Evolutionary conservation across 2,329 filamentous ascomycete species (phyloP).

Genomic region (Aaosphaeria pasadenensis): DNA sequence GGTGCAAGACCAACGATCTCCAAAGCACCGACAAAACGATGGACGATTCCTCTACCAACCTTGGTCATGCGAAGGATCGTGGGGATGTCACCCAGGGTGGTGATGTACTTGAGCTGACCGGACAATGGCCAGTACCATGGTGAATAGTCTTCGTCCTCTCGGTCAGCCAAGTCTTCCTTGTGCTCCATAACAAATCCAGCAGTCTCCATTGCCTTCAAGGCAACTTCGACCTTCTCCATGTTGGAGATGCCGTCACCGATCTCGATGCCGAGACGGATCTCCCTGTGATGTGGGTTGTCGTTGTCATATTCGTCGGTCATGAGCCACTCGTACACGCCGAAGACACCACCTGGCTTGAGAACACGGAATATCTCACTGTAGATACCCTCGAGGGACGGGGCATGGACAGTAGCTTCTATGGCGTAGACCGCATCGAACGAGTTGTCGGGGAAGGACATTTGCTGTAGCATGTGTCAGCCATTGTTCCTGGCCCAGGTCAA

Average conservation of each 20-base stretch:
- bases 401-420: slow-evolving; percentile 95
- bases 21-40: slow-evolving; percentile 72
- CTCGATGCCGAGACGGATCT: slow-evolving; percentile 92
- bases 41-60: slow-evolving; percentile 70
- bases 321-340: slow-evolving; percentile 98
- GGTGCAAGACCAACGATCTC: slow-evolving; percentile 76
- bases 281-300: slow-evolving; percentile 77
- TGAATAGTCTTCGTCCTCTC: slow-evolving; percentile 67
- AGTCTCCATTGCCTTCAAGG: slow-evolving; percentile 75
- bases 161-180: slow-evolving; percentile 81
- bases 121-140: slow-evolving; percentile 96
- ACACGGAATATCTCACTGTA: slow-evolving; percentile 95
- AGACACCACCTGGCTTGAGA: slow-evolving; percentile 90
- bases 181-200: slow-evolving; percentile 82
- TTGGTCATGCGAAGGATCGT: slow-evolving; percentile 88
- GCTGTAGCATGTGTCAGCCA: slow-evolving; percentile 44
- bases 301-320: slow-evolving; percentile 98
- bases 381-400: slow-evolving; percentile 83
- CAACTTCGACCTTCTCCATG: slow-evolving; percentile 87
- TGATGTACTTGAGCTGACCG: slow-evolving; percentile 80
- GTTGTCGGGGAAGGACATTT: slow-evolving; percentile 94
- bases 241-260: slow-evolving; percentile 95
- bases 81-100: slow-evolving; percentile 73
- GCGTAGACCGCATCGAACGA: slow-evolving; percentile 93
- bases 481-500: slow-evolving; percentile 4